Evolutionary conservation across 805 yeast species (phyloP), one percentile per base, ranked within the genome.

Genomic region (Yarrowia keelungensis): DNA sequence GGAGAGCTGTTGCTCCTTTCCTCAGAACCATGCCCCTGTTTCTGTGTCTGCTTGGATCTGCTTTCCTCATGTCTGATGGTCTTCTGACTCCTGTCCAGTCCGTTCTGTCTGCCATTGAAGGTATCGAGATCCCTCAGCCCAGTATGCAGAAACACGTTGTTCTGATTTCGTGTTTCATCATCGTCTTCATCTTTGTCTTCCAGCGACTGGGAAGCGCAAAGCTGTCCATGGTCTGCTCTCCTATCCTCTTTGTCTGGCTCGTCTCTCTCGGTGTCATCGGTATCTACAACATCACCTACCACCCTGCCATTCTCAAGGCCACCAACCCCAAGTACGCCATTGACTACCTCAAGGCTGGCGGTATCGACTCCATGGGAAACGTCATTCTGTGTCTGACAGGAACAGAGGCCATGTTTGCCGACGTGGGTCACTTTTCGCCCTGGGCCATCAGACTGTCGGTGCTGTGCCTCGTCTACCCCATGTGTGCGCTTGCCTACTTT

Each of bases 381-480:
- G 84, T 85, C 3, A 81, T 86, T 84, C 81, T 86, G 53, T 78
- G 86, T 1, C 76, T 86, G 35, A 86, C 90, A 0, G 89, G 89
- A 41, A 79, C 84, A 4, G 89, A 86, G 71, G 88, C 89, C 8
- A 83, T 86, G 86, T 87, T 86, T 77, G 87, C 89, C 1, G 89
- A 86, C 75, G 79, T 86, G 64, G 86, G 88, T 4, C 87, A 84
- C 73, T 84, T 86, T 72, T 85, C 87, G 2, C 78, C 79, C 35
- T 71, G 78, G 5, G 83, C 89, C 0, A 79, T 85, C 56, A 86
- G 85, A 71, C 66, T 86, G 11, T 80, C 88, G 9, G 75, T 85
- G 53, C 69, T 81, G 2, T 70, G 72, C 3, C 78, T 84, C 69
- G 87, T 85, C n/a, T 86, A 84, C 71, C 85, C 88, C 15, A 79